Conservation (phyloP, 1,284 basidiomycete genomes). For the Stereum hirsutum region DNA sequence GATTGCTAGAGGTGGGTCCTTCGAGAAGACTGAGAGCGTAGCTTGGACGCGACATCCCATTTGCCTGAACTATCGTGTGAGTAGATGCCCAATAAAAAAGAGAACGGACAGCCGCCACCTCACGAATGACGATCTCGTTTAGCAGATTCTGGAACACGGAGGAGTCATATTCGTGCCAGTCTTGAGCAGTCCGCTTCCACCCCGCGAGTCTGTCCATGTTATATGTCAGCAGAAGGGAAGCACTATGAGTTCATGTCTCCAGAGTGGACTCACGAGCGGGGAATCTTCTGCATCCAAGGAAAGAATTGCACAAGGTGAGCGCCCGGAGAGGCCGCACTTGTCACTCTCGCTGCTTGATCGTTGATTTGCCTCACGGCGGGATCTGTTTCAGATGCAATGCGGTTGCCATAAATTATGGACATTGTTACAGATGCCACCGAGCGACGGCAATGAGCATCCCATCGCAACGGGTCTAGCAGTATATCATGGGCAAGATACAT, state of each 20-base stretch:
- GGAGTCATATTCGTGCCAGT: slow-evolving; percentile 10
- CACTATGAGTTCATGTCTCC: not conserved
- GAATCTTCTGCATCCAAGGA: slow-evolving; percentile 10
- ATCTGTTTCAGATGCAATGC: slow-evolving; percentile 9
- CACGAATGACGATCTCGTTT: slow-evolving; percentile 9
- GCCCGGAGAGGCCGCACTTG: slow-evolving; percentile 10
- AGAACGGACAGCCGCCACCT: slow-evolving; percentile 11
- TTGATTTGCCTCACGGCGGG: slow-evolving; percentile 7
- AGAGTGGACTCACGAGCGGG: slow-evolving; percentile 6
- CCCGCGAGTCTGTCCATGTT: slow-evolving; percentile 11
- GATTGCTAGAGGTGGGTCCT: slow-evolving; percentile 7
- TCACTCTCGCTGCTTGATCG: slow-evolving; percentile 11
- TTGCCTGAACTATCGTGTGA: slow-evolving; percentile 6
- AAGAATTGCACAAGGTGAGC: slow-evolving; percentile 11
- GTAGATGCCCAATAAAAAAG: not conserved
- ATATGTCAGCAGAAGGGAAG: slow-evolving; percentile 2
- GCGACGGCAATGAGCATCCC: slow-evolving; percentile 11
- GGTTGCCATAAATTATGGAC: slow-evolving; percentile 10
- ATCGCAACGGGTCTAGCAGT: slow-evolving; percentile 5
- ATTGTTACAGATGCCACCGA: slow-evolving; percentile 10
- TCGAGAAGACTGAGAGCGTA: slow-evolving; percentile 10
- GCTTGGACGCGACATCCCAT: slow-evolving; percentile 11
- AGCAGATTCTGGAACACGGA: slow-evolving; percentile 12
- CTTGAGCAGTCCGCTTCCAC: slow-evolving; percentile 11
- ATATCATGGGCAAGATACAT: slow-evolving; percentile 8